Percentiles rank a stretch among this genome's conserved stretches.
Conservation (phyloP, 2,329 filamentous ascomycete genomes). For the Apiospora arundinis region DNA sequence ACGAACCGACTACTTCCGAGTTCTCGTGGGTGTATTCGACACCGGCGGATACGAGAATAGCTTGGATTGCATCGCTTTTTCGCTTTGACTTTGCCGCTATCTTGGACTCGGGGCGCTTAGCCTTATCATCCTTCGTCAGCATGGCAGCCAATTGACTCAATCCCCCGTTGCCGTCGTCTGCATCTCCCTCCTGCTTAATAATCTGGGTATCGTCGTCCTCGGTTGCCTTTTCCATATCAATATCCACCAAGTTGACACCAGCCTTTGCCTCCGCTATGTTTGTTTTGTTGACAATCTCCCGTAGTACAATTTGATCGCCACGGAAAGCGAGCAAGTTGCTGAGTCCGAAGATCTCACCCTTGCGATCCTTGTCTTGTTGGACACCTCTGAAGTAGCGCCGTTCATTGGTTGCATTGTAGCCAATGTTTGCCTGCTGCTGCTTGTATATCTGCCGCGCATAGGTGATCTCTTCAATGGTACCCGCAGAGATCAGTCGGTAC, state of each 20-base stretch:
- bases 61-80: slow-evolving; percentile 79
- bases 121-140: slow-evolving; percentile 55
- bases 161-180: slow-evolving; percentile 67
- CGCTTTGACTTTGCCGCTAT: slow-evolving; percentile 44
- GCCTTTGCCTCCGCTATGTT: slow-evolving; percentile 93
- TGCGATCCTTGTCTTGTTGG: slow-evolving; percentile 80
- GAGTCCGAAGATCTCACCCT: slow-evolving; percentile 93
- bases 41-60: slow-evolving; percentile 85
- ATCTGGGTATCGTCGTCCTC: slow-evolving; percentile 54
- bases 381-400: slow-evolving; percentile 95
- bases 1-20: slow-evolving; percentile 90
- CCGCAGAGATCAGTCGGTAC: slow-evolving; percentile 86
- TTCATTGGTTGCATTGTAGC: slow-evolving; percentile 90
- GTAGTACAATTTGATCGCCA: slow-evolving; percentile 77
- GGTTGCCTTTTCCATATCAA: slow-evolving; percentile 70
- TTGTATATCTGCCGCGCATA: slow-evolving; percentile 99
- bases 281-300: slow-evolving; percentile 98
- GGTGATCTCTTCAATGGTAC: slow-evolving; percentile 96
- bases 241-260: slow-evolving; percentile 79
- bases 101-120: slow-evolving; percentile 42
- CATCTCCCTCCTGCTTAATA: slow-evolving; percentile 53
- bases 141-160: slow-evolving; percentile 75
- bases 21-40: slow-evolving; percentile 98
- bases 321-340: slow-evolving; percentile 86
- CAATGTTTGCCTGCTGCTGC: slow-evolving; percentile 97